These are phyloP conservation scores for Phytophthora macrochlamydospora DNA, from an alignment of 352 stramenopile genomes.

Conservation along the genomic window DNA sequence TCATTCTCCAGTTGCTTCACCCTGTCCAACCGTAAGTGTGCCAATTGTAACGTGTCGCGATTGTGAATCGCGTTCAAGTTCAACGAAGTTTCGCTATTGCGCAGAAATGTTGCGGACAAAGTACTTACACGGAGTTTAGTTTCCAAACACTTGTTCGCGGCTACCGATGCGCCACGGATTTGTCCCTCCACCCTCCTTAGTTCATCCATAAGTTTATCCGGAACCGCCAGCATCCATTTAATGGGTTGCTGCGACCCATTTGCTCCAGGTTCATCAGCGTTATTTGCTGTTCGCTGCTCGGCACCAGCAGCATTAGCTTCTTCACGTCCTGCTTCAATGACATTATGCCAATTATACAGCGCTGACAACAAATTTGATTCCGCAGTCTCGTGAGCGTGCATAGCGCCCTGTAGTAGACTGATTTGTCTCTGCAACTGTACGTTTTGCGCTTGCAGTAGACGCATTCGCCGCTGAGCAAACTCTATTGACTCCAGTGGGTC, in stretches of 20 bases:
- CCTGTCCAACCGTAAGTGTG: constrained; percentile 24
- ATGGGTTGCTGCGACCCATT: constrained; percentile 11
- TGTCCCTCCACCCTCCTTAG: constrained; percentile 39
- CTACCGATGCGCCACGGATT: constrained; percentile 23
- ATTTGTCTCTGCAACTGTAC: constrained; percentile 67
- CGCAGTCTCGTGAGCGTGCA: constrained; percentile 35
- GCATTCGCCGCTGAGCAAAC: constrained; percentile 41
- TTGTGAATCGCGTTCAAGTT: constrained; percentile 24
- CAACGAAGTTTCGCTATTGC: constrained; percentile 15
- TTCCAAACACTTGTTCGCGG: constrained; percentile 27
- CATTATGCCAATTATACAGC: constrained; percentile 42
- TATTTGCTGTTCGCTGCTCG: constrained; percentile 21
- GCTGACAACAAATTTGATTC: constrained; percentile 43
- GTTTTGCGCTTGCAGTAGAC: constrained; percentile 59
- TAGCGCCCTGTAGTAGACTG: constrained; percentile 44
- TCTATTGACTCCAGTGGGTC: constrained; percentile 5
- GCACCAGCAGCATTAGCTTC: constrained; percentile 51
- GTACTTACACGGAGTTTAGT: constrained; percentile 41
- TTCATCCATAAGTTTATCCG: constrained; percentile 39
- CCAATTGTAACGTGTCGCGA: constrained; percentile 12
- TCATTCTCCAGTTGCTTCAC: constrained; percentile 29
- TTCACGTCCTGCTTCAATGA: constrained; percentile 47
- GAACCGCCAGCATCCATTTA: constrained; percentile 53
- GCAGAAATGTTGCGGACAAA: constrained; percentile 27
- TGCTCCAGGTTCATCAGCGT: background rate